Conservation (phyloP, 2,329 filamentous ascomycete species). For the Colletotrichum paranaense region DNA sequence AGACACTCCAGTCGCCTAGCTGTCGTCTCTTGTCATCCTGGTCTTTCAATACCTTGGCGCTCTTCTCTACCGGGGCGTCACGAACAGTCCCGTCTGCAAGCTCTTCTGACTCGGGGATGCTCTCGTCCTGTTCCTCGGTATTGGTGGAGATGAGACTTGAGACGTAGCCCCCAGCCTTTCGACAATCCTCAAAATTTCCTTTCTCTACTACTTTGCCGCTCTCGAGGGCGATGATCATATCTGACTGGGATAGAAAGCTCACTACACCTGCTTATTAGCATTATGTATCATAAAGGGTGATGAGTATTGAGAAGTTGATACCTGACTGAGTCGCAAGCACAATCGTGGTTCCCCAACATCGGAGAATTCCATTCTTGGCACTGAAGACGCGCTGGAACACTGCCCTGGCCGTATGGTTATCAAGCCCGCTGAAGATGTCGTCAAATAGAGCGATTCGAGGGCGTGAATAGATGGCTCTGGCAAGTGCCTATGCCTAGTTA, state of each 20-base stretch:
- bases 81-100: background rate
- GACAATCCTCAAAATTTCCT: conserved; percentile 48
- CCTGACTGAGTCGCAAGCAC: conserved; percentile 51
- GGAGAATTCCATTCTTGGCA: conserved; percentile 41
- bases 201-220: conserved; percentile 47
- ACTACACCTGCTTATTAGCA: background rate
- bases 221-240: conserved; percentile 48
- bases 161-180: conserved; percentile 46
- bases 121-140: background rate
- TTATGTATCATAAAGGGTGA: background rate
- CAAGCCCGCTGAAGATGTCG: conserved; percentile 52
- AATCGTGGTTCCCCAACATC: conserved; percentile 46
- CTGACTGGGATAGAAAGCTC: conserved; percentile 45
- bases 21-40: conserved; percentile 35
- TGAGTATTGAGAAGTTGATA: conserved; percentile 1
- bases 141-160: conserved; percentile 39
- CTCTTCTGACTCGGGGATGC: background rate
- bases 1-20: conserved; percentile 43
- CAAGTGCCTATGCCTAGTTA: conserved; percentile 45
- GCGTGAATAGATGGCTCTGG: conserved; percentile 50
- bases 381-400: conserved; percentile 46
- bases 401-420: conserved; percentile 45
- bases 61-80: background rate
- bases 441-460: conserved; percentile 48
- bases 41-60: background rate